Base-by-base conservation (phyloP, 305 asterid species). In the Fraxinus sp. region DNA sequence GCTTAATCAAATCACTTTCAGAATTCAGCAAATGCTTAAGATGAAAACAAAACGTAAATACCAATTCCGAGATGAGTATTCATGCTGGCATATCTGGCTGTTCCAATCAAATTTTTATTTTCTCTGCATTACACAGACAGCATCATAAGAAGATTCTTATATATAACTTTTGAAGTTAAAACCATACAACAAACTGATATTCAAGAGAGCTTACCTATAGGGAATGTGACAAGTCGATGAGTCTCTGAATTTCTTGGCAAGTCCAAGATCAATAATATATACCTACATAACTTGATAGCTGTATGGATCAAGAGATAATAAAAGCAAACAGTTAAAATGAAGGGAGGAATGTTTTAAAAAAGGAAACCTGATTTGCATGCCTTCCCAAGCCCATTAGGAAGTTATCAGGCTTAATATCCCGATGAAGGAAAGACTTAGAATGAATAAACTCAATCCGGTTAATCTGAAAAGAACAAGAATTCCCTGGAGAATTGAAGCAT, bases 61-160 rank as follows among this genome's bases (percentile, higher is more conserved):
- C 98, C 97, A 59, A 94, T 93, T 85, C 98, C 98, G 81, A 94
- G 97, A 88, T 94, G 98, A 4, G 98, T 93, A 84, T 94, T 94
- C 94, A 92, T 90, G 87, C 98, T 94, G 13, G 98, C 98, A 87
- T 94, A 94, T 87, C 98, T 90, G 59, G 96, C 97, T 78, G 98
- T 94, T 83, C 98, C 98, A 39, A 97, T 94, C 90, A 95, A 88
- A 81, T 92, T 93, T 87, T 95, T 93, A 87, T 93, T 95, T 88
- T 93, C 98, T 86, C 96, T 94, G 94, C 86, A 90, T 82, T 59
- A 84, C 43, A 39, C 4, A n/a, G n/a, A 59, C 62, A 10, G 74
- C 70, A 70, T 20, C 7, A 10, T 1, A 84, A 52, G 77, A 35
- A 55, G 66, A 55, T 55, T 55, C 66, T 55, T 55, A n/a, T n/a